A percentile compares a stretch with the other conserved stretches of the same genome.
phyloP scores from a whole-genome alignment of 2,329 filamentous ascomycete species.

The Zymoseptoria brevis region DNA sequence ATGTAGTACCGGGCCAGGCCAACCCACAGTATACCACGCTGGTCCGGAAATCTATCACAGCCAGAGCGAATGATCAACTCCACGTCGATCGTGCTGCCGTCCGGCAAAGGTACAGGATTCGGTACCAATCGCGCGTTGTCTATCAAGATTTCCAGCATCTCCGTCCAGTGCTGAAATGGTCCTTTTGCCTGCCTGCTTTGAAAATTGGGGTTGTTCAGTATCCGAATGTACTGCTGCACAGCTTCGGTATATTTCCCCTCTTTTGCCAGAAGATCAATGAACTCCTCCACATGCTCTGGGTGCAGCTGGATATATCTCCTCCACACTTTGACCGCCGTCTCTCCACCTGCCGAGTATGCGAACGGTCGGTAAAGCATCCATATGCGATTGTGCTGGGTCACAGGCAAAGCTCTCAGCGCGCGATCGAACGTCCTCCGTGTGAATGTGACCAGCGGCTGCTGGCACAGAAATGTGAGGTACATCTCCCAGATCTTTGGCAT shows the following conservation, averaged over 20 bases:
- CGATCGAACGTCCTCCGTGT: conserved; percentile 86
- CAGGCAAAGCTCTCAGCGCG: conserved; percentile 79
- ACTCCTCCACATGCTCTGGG: conserved; percentile 90
- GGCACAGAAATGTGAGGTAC: conserved; percentile 83
- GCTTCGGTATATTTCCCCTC: conserved; percentile 84
- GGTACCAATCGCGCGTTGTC: conserved; percentile 56
- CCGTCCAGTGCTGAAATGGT: conserved; percentile 92
- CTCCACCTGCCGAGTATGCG: conserved; percentile 79
- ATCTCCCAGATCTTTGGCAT: conserved; percentile 99
- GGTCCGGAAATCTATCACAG: conserved; percentile 82
- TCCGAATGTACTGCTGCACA: conserved; percentile 80
- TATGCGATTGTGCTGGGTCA: conserved; percentile 91
- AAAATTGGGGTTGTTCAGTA: conserved; percentile 85
- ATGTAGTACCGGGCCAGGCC: conserved; percentile 96
- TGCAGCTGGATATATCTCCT: conserved; percentile 94
- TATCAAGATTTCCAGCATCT: conserved; percentile 92
- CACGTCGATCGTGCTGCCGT: conserved; percentile 78
- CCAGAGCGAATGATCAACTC: conserved; percentile 90
- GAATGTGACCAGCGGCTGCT: conserved; percentile 83
- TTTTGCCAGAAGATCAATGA: conserved; percentile 78
- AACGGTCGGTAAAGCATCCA: conserved; percentile 90
- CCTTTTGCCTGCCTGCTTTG: conserved; percentile 89
- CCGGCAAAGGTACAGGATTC: conserved; percentile 70
- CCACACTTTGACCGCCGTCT: conserved; percentile 90
- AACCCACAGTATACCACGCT: conserved; percentile 90